Conservation (phyloP, 1,284 basidiomycete genomes). For the Cryptococcus floricola region DNA sequence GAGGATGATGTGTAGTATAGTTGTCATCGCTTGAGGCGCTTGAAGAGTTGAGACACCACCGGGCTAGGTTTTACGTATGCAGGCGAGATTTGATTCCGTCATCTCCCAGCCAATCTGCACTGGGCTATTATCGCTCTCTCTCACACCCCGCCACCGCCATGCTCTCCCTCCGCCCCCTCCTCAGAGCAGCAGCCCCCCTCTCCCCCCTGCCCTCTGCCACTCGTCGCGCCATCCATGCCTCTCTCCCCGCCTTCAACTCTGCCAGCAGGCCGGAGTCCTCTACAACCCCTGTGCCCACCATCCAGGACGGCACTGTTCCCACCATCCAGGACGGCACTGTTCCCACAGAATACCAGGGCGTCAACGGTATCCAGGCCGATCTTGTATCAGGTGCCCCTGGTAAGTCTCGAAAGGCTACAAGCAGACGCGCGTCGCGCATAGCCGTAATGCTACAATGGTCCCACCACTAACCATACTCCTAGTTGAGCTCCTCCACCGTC, state of each 20-base stretch:
- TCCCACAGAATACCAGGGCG: conserved; percentile 8
- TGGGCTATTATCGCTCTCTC: too few species aligned
- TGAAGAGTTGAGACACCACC: too few species aligned
- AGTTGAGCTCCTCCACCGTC: conserved; percentile 81
- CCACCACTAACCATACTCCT: neutral
- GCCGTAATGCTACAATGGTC: neutral
- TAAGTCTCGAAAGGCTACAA: conserved; percentile 17
- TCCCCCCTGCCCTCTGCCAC: neutral
- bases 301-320: conserved; percentile 9
- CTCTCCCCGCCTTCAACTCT: conserved; percentile 6
- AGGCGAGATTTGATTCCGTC: too few species aligned
- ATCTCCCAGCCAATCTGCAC: too few species aligned
- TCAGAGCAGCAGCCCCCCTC: conserved; percentile 1
- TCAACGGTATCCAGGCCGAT: conserved; percentile 26
- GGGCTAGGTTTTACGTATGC: too few species aligned
- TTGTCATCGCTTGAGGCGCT: too few species aligned
- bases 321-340: conserved; percentile 8
- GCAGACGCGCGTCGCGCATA: neutral
- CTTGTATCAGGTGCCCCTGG: conserved; percentile 48
- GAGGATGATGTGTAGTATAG: too few species aligned
- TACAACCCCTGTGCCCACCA: conserved; percentile 6
- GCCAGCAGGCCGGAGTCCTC: neutral
- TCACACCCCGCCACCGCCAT: neutral
- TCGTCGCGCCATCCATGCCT: conserved; percentile 6
- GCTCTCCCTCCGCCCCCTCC: conserved; percentile 9